Evolutionary conservation across 73 alveolate species (phyloP), one percentile per base, ranked within the genome.

Genomic region (Uronychia binucleata): DNA sequence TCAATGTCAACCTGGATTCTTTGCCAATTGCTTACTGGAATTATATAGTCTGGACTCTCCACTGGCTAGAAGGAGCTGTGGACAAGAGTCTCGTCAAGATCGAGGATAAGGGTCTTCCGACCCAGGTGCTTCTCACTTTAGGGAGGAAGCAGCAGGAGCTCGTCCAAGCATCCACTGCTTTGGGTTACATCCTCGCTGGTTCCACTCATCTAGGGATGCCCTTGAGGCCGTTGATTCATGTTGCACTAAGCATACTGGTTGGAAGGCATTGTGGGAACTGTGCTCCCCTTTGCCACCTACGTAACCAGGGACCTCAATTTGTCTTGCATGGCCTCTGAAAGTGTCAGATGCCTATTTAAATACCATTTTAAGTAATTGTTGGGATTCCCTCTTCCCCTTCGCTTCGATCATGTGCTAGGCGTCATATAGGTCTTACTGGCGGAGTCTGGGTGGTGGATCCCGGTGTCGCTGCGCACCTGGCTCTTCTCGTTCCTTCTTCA

Each of bases 1-100:
- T 92, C 96, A n/a, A 92, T 75, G 26, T 88, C 90, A 25, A 89
- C 88, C 74, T 88, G 78, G 0, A 67, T 31, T 87, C 82, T 84
- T 14, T 82, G 81, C 30, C 74, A 86, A 31, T 74, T 82, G 29
- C 82, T 86, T 31, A 87, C 86, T 33, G 88, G 94, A 26, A 87
- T 28, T n/a, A 82, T 81, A 30, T 77, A 46, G 58, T 81, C 94
- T 0, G 94, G 86, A 57, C 58, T 5, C 13, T 82, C 94, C 19
- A 85, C 85, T 1, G 94, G 94, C 81, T 82, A 67, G 67, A 87
- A 87, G 0, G 90, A 83, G 0, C 86, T 60, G 35, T 87, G 94
- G 27, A 87, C 94, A 19, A 87, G 35, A 0, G 94, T 87, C 75
- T 87, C 94, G 75, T 87, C 94, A 26, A 87, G 80, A 60, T 87